A percentile compares a stretch with the other conserved stretches of the same genome.
Evolutionary conservation across 371 early-diverging fungal genomes (phyloP).

Genomic region (Umbelopsis sp.): DNA sequence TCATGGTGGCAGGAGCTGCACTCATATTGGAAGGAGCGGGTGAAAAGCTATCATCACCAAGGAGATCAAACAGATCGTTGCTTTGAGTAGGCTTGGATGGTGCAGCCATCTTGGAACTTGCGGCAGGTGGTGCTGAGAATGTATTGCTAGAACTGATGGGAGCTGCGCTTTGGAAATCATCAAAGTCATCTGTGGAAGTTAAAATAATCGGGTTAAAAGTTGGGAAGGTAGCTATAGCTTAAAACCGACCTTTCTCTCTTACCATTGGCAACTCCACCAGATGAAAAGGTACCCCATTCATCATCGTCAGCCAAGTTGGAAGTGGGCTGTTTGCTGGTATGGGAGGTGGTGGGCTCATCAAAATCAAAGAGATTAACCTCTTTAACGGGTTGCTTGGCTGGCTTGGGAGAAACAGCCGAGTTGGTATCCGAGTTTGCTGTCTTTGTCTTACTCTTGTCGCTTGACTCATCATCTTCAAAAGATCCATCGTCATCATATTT

Average conservation of each 20-base stretch:
- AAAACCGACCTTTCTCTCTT: not conserved
- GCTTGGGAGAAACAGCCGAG: not conserved
- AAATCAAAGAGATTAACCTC: conserved; percentile 67
- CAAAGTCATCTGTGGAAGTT: conserved; percentile 53
- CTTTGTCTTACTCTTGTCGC: conserved; percentile 11
- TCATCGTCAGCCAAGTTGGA: conserved; percentile 43
- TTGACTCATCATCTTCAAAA: conserved; percentile 9
- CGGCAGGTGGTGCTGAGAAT: conserved; percentile 6
- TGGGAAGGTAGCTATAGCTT: not conserved
- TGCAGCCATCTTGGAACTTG: conserved; percentile 22
- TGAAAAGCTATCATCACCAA: conserved; percentile 43
- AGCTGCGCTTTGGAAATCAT: conserved; percentile 65
- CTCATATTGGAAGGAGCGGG: not conserved
- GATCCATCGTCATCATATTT: conserved; percentile 1
- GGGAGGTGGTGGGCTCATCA: conserved; percentile 46
- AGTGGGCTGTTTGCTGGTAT: not conserved
- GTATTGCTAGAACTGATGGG: conserved; percentile 22
- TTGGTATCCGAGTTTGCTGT: conserved; percentile 17
- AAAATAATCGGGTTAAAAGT: not conserved
- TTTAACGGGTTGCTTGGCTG: conserved; percentile 34
- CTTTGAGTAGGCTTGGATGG: conserved; percentile 20
- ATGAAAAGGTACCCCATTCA: conserved; percentile 59
- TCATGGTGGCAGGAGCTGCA: conserved; percentile 20
- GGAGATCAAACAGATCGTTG: conserved; percentile 47
- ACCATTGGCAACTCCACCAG: conserved; percentile 42